Evolutionary conservation across 768 basidiomycete species (phyloP).

Genomic region (Panellus pusillus): DNA sequence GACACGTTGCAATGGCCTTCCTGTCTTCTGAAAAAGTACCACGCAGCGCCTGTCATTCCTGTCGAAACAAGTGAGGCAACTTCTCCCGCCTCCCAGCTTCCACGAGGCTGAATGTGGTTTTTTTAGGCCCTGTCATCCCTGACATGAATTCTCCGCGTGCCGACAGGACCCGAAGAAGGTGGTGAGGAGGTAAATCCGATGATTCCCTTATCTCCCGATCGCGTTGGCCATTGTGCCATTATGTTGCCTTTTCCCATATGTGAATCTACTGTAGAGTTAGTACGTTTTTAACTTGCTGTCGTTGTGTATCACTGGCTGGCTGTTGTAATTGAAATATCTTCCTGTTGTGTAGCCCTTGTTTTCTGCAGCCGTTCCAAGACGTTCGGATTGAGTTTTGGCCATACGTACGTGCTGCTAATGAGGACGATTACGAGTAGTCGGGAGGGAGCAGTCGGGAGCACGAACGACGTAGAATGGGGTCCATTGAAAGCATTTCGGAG

Average conservation of each 20-base stretch:
- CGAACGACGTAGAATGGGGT: constrained; percentile 22
- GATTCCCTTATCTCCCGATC: too few species aligned
- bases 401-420: constrained; percentile 30
- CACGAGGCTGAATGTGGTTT: constrained; percentile 9
- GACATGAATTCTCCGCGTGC: constrained; percentile 10
- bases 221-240: background rate
- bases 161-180: constrained; percentile 9
- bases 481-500: constrained; percentile 24
- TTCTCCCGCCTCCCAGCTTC: background rate
- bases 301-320: constrained; percentile 1
- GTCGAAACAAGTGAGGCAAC: constrained; percentile 19
- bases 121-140: constrained; percentile 17
- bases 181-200: background rate
- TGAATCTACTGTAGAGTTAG: constrained; percentile 1
- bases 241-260: background rate
- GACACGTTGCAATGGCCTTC: constrained; percentile 7
- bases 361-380: constrained; percentile 30
- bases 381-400: constrained; percentile 39
- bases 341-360: too few species aligned
- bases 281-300: constrained; percentile 1
- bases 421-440: background rate
- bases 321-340: constrained; percentile 4
- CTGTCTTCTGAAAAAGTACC: constrained; percentile 8
- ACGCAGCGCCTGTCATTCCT: constrained; percentile 22
- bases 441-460: background rate